These are phyloP conservation scores for Suhomyces pyralidae DNA, from an alignment of 805 yeast genomes.

Conservation along the genomic window DNA sequence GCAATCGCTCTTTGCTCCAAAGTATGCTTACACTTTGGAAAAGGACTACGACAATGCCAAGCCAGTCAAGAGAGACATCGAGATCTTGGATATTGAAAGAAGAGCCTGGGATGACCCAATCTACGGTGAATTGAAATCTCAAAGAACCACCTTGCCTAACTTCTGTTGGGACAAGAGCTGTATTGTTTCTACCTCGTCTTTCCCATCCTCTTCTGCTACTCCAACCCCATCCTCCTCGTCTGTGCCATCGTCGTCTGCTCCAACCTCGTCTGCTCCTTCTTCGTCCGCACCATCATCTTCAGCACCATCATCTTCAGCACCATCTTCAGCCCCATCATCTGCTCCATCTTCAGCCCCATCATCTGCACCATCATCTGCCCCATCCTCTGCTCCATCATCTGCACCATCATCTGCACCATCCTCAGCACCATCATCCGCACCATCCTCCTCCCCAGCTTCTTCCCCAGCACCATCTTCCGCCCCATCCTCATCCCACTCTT, in stretches of 20 bases:
- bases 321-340: not conserved
- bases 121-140: slow-evolving; percentile 7
- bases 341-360: not conserved
- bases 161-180: slow-evolving; percentile 13
- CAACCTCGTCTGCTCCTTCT: slow-evolving; percentile 1
- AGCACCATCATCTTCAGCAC: not conserved
- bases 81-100: slow-evolving; percentile 2
- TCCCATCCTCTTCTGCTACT: slow-evolving; percentile 7
- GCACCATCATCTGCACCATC: slow-evolving; percentile 1
- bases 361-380: not conserved
- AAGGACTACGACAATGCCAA: slow-evolving; percentile 5
- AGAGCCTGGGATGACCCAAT: slow-evolving; percentile 6
- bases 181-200: slow-evolving; percentile 5
- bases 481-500: not conserved
- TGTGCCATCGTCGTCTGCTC: slow-evolving; percentile 1
- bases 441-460: slow-evolving; percentile 3
- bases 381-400: not conserved
- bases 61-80: slow-evolving; percentile 7
- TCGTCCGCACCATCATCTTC: slow-evolving; percentile 1
- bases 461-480: slow-evolving; percentile 4
- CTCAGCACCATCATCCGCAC: not conserved
- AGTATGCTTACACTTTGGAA: slow-evolving; percentile 8
- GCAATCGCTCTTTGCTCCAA: slow-evolving; percentile 10
- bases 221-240: slow-evolving; percentile 5
- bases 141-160: slow-evolving; percentile 15